Percentiles rank a stretch among this genome's conserved stretches.
Evolutionary conservation across 2,329 filamentous ascomycete species (phyloP).

Genomic region (Coniella vitis): DNA sequence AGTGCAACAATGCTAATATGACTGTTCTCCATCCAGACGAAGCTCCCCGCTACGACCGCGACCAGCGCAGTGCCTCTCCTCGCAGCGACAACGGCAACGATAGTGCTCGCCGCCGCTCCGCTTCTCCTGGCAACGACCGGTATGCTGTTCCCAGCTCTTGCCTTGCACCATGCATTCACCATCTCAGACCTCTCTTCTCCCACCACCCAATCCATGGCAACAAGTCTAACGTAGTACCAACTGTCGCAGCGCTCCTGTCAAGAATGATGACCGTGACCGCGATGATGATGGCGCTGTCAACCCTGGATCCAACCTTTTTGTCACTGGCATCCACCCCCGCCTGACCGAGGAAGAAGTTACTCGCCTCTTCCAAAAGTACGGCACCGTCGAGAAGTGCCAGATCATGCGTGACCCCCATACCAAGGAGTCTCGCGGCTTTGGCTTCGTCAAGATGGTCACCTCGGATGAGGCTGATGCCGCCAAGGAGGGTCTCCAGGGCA

Average conservation of each 20-base stretch:
- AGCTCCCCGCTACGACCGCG: constrained; percentile 57
- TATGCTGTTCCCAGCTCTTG: constrained; percentile 24
- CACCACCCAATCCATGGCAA: not conserved
- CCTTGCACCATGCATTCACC: constrained; percentile 10
- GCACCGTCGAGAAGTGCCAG: constrained; percentile 97
- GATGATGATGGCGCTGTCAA: constrained; percentile 68
- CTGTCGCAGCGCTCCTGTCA: constrained; percentile 33
- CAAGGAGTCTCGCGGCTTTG: constrained; percentile 96
- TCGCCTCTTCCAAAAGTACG: constrained; percentile 96
- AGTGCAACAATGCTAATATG: constrained; percentile 2
- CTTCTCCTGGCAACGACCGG: constrained; percentile 51
- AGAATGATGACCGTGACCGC: constrained; percentile 41
- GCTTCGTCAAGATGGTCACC: constrained; percentile 98
- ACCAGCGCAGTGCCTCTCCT: constrained; percentile 60
- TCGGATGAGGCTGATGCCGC: constrained; percentile 93
- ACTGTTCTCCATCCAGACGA: constrained; percentile 41
- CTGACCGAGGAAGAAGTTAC: constrained; percentile 85
- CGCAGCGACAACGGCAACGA: constrained; percentile 58
- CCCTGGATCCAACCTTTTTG: constrained; percentile 95
- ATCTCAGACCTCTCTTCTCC: too few relatives aligned
- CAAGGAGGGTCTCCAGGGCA: constrained; percentile 91
- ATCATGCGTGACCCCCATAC: constrained; percentile 99
- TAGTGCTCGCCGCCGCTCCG: constrained; percentile 50
- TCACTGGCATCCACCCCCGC: constrained; percentile 93
- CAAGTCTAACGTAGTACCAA: not conserved